phyloP scores from a whole-genome alignment of 1,139 yeast species.

The Yamadazyma blattariae region DNA sequence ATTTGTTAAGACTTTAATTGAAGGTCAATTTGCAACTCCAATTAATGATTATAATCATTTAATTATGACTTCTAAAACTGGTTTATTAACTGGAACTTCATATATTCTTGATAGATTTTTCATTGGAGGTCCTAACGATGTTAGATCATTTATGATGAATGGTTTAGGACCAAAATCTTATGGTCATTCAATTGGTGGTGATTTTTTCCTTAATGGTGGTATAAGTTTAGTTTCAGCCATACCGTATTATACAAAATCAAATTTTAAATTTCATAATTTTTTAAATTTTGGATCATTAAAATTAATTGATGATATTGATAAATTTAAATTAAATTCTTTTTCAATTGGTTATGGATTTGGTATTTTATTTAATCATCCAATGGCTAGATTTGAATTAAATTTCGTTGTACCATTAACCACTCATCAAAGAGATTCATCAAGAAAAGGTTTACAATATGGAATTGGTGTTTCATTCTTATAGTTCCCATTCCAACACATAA shows the following conservation, averaged over 20 bases:
- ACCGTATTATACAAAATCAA: conserved; percentile 61
- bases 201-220: conserved; percentile 70
- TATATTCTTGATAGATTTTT: conserved; percentile 60
- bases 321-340: conserved; percentile 10
- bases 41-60: conserved; percentile 28
- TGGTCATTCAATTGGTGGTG: conserved; percentile 72
- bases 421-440: conserved; percentile 59
- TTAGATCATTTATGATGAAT: conserved; percentile 70
- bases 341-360: conserved; percentile 74
- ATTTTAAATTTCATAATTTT: conserved; percentile 68
- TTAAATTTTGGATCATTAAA: conserved; percentile 68
- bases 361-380: conserved; percentile 76
- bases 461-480: conserved; percentile 82
- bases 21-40: conserved; percentile 39
- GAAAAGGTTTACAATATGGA: conserved; percentile 93
- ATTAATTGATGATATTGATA: conserved; percentile 3
- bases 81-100: conserved; percentile 40
- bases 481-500: conserved; percentile 7
- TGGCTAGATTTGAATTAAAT: conserved; percentile 88
- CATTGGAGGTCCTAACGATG: conserved; percentile 78
- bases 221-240: conserved; percentile 61
- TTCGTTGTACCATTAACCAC: conserved; percentile 74
- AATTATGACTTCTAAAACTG: conserved; percentile 47
- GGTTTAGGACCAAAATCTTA: conserved; percentile 85
- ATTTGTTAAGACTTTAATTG: conserved; percentile 47